Evolutionary conservation across 441 rosid genomes (phyloP), one percentile per base, ranked within the genome.

Genomic region (Populus hybrid): DNA sequence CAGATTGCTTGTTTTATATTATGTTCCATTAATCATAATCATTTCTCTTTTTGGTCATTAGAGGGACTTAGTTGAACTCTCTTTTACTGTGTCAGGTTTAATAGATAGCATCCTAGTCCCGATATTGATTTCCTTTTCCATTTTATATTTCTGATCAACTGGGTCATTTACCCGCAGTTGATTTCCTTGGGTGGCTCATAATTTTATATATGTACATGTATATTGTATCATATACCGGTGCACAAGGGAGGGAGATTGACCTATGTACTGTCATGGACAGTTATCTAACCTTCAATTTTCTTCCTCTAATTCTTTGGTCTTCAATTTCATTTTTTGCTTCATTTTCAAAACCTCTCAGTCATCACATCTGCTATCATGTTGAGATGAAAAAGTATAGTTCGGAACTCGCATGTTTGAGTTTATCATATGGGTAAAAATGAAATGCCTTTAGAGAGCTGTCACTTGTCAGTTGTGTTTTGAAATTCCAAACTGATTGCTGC

Each of bases 21-120:
- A 14, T 14, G 20, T 5, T 1, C 59, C n/a, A 16, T 50, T 16
- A 50, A 16, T 50, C 59, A 14, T 5, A 18, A 50, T 50, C n/a
- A 5, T 66, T 10, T 6, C 8, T 67, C 8, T 14, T 30, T 67
- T 30, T 7, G n/a, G 3, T 32, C 8, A 4, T 42, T 57, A 10
- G 32, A 85, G 84, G 86, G 79, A 80, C 74, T 36, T 16, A 5
- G 87, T 88, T 86, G 86, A 84, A 85, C 86, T 78, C 82, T 85
- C 86, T 26, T 70, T 79, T 80, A 81, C 75, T 14, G 21, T 85
- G 1, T 2, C 21, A 18, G 26, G 69, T 81, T 82, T 35, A 75
- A 70, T 18, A 11, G 81, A 78, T 85, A 81, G 86, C 86, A 81
- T 87, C 84, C 4, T 77, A 70, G 84, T 80, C 83, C 90, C 66